phyloP scores from a whole-genome alignment of 1,139 yeast species.

The Saccharomyces hybrid region DNA sequence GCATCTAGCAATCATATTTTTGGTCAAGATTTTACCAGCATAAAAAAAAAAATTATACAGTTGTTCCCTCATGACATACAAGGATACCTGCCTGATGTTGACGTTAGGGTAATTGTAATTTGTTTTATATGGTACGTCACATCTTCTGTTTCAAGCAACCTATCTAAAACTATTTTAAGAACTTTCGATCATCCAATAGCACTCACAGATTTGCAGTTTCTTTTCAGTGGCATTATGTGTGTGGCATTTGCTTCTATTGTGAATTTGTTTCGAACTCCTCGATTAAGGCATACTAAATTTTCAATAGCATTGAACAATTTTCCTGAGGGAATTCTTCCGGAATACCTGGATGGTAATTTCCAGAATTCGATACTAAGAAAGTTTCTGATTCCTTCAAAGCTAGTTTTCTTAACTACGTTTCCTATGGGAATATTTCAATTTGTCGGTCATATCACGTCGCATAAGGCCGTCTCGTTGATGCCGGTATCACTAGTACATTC shows the following conservation, averaged over 20 bases:
- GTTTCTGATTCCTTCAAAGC: conserved; percentile 23
- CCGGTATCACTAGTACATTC: conserved; percentile 92
- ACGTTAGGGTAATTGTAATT: conserved; percentile 35
- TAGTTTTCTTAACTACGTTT: conserved; percentile 55
- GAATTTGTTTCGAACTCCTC: conserved; percentile 21
- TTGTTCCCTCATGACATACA: conserved; percentile 11
- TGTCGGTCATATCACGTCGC: conserved; percentile 81
- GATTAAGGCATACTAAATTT: conserved; percentile 6
- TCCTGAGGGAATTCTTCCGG: conserved; percentile 56
- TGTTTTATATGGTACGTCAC: conserved; percentile 74
- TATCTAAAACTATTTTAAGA: conserved; percentile 67
- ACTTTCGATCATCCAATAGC: conserved; percentile 73
- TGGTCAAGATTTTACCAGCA: background rate
- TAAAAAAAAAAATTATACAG: conserved; percentile 7
- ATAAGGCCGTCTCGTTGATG: conserved; percentile 77
- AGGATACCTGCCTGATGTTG: conserved; percentile 22
- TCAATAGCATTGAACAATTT: conserved; percentile 30
- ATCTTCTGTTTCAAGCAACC: conserved; percentile 74
- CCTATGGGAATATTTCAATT: conserved; percentile 95
- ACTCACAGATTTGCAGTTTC: conserved; percentile 76
- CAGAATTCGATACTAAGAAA: conserved; percentile 24
- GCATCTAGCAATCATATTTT: background rate
- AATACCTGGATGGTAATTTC: conserved; percentile 27
- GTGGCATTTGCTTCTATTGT: conserved; percentile 26
- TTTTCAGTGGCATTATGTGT: conserved; percentile 54